phyloP scores from a whole-genome alignment of 768 basidiomycete genomes.

The Tricholoma sp. region DNA sequence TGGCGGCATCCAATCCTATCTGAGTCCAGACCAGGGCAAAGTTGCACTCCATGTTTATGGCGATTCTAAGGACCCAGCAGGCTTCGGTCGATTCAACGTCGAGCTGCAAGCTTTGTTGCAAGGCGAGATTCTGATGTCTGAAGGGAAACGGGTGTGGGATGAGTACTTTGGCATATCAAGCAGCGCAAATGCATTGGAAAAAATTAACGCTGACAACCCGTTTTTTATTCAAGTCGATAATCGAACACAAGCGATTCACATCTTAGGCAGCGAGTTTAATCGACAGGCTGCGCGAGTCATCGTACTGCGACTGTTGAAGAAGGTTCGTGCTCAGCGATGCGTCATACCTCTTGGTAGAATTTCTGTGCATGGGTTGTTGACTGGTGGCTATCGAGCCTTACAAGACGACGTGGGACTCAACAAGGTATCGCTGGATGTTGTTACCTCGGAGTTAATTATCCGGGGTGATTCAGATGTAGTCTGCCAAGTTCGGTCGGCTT shows the following conservation, averaged over 20 bases:
- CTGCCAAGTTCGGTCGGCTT: constrained; percentile 20
- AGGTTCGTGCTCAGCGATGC: constrained; percentile 31
- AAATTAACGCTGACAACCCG: constrained; percentile 26
- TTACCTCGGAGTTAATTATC: constrained; percentile 35
- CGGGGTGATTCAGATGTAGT: constrained; percentile 31
- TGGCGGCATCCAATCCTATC: constrained; percentile 30
- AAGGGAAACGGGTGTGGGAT: constrained; percentile 37
- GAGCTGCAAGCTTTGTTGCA: constrained; percentile 33
- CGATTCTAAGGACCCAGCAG: constrained; percentile 22
- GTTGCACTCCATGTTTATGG: constrained; percentile 33
- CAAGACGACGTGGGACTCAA: constrained; percentile 35
- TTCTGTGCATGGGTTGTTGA: constrained; percentile 33
- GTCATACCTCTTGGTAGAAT: constrained; percentile 29
- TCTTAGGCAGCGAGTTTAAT: constrained; percentile 32
- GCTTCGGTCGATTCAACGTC: constrained; percentile 32
- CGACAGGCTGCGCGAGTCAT: constrained; percentile 25
- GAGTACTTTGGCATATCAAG: constrained; percentile 41
- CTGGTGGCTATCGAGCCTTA: constrained; percentile 32
- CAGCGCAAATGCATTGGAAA: constrained; percentile 32
- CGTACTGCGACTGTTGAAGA: constrained; percentile 33
- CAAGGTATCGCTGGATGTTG: constrained; percentile 39
- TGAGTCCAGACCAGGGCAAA: constrained; percentile 25
- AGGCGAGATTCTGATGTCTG: constrained; percentile 32
- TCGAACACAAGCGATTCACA: constrained; percentile 30
- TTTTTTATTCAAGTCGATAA: constrained; percentile 37